Evolutionary conservation across 2,329 filamentous ascomycete species (phyloP), one percentile per base, ranked within the genome.

Genomic region (Colletotrichum australisinense): DNA sequence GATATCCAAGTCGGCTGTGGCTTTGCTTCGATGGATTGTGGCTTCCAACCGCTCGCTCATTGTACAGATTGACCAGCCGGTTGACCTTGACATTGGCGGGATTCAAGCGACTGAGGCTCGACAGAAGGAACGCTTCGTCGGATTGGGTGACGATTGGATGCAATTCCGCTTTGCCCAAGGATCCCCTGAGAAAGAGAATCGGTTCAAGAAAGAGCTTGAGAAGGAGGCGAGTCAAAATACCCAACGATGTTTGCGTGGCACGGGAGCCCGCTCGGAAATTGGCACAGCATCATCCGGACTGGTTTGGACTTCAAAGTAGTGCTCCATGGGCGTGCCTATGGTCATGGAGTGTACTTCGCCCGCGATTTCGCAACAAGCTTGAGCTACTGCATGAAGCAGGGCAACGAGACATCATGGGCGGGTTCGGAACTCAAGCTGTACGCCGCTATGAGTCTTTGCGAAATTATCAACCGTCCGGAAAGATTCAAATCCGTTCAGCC

Each of bases 121-220:
- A 78, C 74, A 69, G 78, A 83, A 85, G 46, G 86, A 92, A 74
- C 87, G 86, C 12, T 87, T 97, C 3, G 84, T 84, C 28, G 92
- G 92, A 0, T 91, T 96, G 84, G 78, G 86, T 0, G 85, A 83
- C 4, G 66, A 60, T 2, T 96, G 92, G 88, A 86, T 94, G 69
- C 95, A 98, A 80, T 98, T 98, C 78, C 90, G 94, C 32, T 95
- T 98, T 77, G 92, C 93, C 0, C 96, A 97, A 85, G 95, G 95
- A 9, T 93, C 94, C 0, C 95, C 95, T 0, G 94, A 97, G 78
- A 97, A 95, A 78, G 95, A 98, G 79, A 86, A 92, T 42, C 87
- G 90, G 2, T 98, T 98, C 79, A 84, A 91, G 7, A 82, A 90
- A 26, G 90, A 92, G 16, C 86, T 97, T 3, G 84, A 86, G 49